Evolutionary conservation across 768 basidiomycete genomes (phyloP).

Genomic region (Chalciporus pseudorubinellus): DNA sequence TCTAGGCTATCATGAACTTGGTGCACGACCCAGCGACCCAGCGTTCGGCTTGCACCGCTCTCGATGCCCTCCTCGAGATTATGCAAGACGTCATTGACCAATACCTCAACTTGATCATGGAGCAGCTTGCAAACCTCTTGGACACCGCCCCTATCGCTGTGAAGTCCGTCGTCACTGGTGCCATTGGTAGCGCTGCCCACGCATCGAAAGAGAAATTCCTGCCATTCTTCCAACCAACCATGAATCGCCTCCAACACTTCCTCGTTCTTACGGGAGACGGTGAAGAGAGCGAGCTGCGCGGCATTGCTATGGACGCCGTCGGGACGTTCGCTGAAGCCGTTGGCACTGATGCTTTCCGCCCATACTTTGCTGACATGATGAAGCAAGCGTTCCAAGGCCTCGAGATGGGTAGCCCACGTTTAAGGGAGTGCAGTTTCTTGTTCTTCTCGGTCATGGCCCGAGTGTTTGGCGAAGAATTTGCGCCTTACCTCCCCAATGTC

Average conservation of each 20-base stretch:
- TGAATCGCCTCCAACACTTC: conserved; percentile 87
- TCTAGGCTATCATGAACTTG: conserved; percentile 83
- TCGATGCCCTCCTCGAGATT: conserved; percentile 95
- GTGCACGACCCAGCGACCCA: conserved; percentile 87
- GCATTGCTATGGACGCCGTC: conserved; percentile 98
- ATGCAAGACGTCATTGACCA: conserved; percentile 86
- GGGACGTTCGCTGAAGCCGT: conserved; percentile 98
- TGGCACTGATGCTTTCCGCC: conserved; percentile 89
- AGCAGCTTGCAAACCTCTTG: conserved; percentile 82
- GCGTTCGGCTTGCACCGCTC: conserved; percentile 91
- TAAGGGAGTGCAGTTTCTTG: conserved; percentile 94
- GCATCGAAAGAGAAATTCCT: conserved; percentile 89
- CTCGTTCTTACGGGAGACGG: conserved; percentile 81
- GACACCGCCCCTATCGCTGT: conserved; percentile 83
- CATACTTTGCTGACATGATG: conserved; percentile 97
- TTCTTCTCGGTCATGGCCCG: conserved; percentile 99
- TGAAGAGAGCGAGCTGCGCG: conserved; percentile 91
- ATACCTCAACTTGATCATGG: conserved; percentile 94
- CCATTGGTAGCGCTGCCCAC: conserved; percentile 97
- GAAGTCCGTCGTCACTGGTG: conserved; percentile 94
- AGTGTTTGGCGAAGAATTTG: conserved; percentile 93
- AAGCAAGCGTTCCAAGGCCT: conserved; percentile 89
- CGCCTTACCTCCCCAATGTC: conserved; percentile 79
- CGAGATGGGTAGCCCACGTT: conserved; percentile 78
- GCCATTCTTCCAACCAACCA: conserved; percentile 92